Conservation (phyloP, 192 early-diverging fungal species). For the Pilaira anomala region DNA sequence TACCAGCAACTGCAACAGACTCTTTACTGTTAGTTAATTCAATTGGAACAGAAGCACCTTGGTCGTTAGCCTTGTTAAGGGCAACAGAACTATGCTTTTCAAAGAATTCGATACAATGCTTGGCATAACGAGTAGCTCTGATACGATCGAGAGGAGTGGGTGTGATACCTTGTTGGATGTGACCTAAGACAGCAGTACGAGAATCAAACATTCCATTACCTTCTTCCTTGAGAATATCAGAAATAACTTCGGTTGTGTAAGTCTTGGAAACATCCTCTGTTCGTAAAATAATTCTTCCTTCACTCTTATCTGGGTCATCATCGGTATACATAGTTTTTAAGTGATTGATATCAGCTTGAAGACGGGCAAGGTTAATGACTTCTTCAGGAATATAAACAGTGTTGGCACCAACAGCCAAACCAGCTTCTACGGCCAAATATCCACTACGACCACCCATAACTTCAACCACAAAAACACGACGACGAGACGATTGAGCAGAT, state of each 20-base stretch:
- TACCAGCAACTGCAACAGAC: conserved; percentile 77
- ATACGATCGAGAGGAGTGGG: conserved; percentile 94
- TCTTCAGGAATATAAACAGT: conserved; percentile 94
- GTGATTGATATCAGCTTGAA: conserved; percentile 86
- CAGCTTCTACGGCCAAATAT: conserved; percentile 85
- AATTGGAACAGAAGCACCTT: conserved; percentile 47
- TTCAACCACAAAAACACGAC: conserved; percentile 95
- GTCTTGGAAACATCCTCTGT: conserved; percentile 73
- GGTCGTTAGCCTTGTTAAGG: conserved; percentile 41
- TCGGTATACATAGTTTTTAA: conserved; percentile 72
- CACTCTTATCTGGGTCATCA: conserved; percentile 65
- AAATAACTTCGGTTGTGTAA: conserved; percentile 89
- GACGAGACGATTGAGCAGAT: conserved; percentile 84
- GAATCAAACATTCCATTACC: conserved; percentile 87
- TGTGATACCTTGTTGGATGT: conserved; percentile 92
- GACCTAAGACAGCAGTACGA: conserved; percentile 87
- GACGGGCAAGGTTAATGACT: conserved; percentile 69
- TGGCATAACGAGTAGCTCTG: conserved; percentile 85
- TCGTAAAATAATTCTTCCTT: conserved; percentile 85
- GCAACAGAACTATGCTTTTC: conserved; percentile 59
- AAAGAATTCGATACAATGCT: conserved; percentile 81
- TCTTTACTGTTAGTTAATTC: conserved; percentile 58
- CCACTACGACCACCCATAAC: conserved; percentile 95
- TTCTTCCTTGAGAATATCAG: conserved; percentile 83
- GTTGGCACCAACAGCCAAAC: conserved; percentile 83